Evolutionary conservation across 2,329 filamentous ascomycete species (phyloP).

Genomic region (Uncinocarpus reesii): DNA sequence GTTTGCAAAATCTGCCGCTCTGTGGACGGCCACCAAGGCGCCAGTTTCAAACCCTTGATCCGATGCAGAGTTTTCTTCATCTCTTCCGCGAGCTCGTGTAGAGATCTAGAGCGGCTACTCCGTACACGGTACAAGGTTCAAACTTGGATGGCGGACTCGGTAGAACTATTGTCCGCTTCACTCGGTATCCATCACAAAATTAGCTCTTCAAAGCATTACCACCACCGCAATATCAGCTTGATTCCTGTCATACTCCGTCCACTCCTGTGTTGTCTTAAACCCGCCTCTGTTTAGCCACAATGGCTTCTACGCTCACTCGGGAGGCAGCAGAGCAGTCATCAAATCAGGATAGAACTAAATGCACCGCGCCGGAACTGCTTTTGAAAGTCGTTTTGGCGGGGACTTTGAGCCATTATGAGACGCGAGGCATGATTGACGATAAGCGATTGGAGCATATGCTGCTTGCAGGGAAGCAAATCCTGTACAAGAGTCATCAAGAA

Average conservation of each 20-base stretch:
- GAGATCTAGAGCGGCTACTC: too few relatives aligned
- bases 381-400: conserved; percentile 40
- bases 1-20: too few relatives aligned
- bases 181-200: neutral
- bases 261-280: neutral
- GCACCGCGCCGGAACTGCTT: conserved; percentile 39
- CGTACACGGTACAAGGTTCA: too few relatives aligned
- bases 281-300: conserved; percentile 18
- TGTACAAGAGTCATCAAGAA: conserved; percentile 49
- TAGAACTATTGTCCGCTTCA: conserved; percentile 1
- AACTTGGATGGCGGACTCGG: neutral
- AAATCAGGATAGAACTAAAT: conserved; percentile 28
- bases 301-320: conserved; percentile 20
- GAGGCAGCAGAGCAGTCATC: conserved; percentile 21
- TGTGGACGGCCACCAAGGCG: too few relatives aligned
- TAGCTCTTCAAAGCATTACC: neutral
- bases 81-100: too few relatives aligned
- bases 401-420: conserved; percentile 50
- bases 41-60: too few relatives aligned
- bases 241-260: neutral
- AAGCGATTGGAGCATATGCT: conserved; percentile 48
- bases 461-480: conserved; percentile 49
- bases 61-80: too few relatives aligned
- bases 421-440: conserved; percentile 50
- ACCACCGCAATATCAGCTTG: neutral